phyloP scores from a whole-genome alignment of 2,329 filamentous ascomycete genomes.

The Calonectria hongkongensis region DNA sequence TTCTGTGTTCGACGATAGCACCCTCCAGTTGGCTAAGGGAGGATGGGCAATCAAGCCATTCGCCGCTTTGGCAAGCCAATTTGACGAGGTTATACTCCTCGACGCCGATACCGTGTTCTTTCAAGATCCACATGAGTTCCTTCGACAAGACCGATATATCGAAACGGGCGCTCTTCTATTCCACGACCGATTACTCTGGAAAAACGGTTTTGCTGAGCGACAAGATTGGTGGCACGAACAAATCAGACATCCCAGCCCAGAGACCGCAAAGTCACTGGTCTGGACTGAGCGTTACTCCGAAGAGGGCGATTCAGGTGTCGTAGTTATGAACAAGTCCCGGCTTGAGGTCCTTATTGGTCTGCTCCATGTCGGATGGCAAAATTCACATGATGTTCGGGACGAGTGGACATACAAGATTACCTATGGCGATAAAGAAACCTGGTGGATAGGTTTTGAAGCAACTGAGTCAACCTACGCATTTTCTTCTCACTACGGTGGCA shows the following conservation, averaged over 20 bases:
- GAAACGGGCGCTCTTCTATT: slow-evolving; percentile 62
- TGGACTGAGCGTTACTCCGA: slow-evolving; percentile 64
- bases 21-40: slow-evolving; percentile 55
- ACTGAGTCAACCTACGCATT: slow-evolving; percentile 62
- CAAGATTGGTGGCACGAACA: slow-evolving; percentile 63
- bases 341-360: slow-evolving; percentile 61
- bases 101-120: slow-evolving; percentile 64
- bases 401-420: slow-evolving; percentile 63
- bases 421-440: slow-evolving; percentile 68
- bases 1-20: slow-evolving; percentile 58
- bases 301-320: slow-evolving; percentile 65
- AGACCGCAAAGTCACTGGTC: slow-evolving; percentile 59
- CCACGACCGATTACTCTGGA: slow-evolving; percentile 64
- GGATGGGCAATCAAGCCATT: slow-evolving; percentile 66
- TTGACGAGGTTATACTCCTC: slow-evolving; percentile 61
- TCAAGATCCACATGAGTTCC: slow-evolving; percentile 59
- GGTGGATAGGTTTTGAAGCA: slow-evolving; percentile 67
- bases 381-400: slow-evolving; percentile 62
- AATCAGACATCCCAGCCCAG: slow-evolving; percentile 59
- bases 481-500: slow-evolving; percentile 63
- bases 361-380: slow-evolving; percentile 67
- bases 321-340: slow-evolving; percentile 64
- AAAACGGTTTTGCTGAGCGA: slow-evolving; percentile 58
- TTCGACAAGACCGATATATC: slow-evolving; percentile 57
- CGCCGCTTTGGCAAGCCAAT: slow-evolving; percentile 60